Conservation (phyloP, 768 basidiomycete genomes). For the Mycena leptocephala region DNA sequence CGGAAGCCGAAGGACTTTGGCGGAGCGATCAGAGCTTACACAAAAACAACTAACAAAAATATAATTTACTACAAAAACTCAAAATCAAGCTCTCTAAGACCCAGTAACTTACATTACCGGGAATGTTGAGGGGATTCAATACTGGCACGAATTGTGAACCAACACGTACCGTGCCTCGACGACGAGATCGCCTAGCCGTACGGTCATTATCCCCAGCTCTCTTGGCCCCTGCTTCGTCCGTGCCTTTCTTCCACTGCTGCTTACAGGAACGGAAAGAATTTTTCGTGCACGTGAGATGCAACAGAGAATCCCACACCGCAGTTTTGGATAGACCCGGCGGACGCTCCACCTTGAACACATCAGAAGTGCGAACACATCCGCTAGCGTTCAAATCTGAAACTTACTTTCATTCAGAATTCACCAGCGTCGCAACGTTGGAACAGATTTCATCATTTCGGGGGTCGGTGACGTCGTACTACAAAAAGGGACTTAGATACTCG, state of each 20-base stretch:
- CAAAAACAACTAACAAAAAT: too few species aligned
- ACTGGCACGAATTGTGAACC: too few species aligned
- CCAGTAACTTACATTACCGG: too few species aligned
- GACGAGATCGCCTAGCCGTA: neutral
- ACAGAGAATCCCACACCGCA: neutral
- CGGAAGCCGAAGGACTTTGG: too few species aligned
- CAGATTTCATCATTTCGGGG: neutral
- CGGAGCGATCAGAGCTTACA: too few species aligned
- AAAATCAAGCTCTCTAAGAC: too few species aligned
- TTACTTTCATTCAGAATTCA: neutral
- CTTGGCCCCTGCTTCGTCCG: neutral
- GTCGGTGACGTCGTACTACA: neutral
- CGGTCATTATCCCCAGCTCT: neutral
- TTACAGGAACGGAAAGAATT: neutral
- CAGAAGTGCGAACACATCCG: neutral
- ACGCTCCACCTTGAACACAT: neutral
- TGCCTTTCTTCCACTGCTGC: neutral
- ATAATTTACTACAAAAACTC: too few species aligned
- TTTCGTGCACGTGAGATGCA: neutral
- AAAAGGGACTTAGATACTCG: neutral
- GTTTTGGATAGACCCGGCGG: neutral
- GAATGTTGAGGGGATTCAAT: too few species aligned
- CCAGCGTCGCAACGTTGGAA: neutral
- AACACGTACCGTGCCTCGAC: neutral
- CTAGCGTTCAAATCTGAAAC: neutral